Evolutionary conservation across 495 filamentous ascomycete genomes (phyloP), one percentile per base, ranked within the genome.

Genomic region (Zalerion maritima): DNA sequence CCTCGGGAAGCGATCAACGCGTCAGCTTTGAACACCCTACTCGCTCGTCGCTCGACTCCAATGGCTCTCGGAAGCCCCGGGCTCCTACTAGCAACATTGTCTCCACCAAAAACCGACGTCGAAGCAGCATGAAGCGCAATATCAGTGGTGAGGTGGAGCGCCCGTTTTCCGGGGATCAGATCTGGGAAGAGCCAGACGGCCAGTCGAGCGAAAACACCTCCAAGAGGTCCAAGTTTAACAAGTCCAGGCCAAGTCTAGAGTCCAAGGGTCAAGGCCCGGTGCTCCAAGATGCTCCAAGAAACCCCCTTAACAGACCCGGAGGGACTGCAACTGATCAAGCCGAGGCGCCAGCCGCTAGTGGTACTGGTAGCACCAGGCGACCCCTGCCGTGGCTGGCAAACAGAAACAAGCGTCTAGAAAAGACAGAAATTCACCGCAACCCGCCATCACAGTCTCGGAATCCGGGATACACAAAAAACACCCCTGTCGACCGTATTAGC

Each of bases 181-280:
- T 94, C 28, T 94, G 81, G 57, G 83, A 93, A 50, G 85, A 93
- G 38, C 75, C 78, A 2, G 67, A 75, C 30, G 55, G 62, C 24
- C 42, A 40, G 24, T 35, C 49, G 18, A 37, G 35, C 14, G 36
- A 47, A 21, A 38, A 30, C 11, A 45, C 42, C 15, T 21, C 30
- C 24, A 36, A n/a, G n/a, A n/a, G n/a, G n/a, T 34, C 20, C 37
- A 34, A 18, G 14, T 40, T 29, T 31, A 26, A 27, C 18, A 36
- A 9, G n/a, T n/a, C 35, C 43, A 9, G 39, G 26, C 9, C 32
- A 34, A n/a, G 37, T 35, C 4, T 45, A 47, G 38, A 51, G 42
- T 35, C 56, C 43, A 29, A 57, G 24, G 37, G 44, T 24, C 55
- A 58, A 27, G 53, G 58, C 18, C 65, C 64, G 6, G 15, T 6